Conservation (phyloP, 2,329 filamentous ascomycete genomes). For the Orbilia blumenaviensis region DNA sequence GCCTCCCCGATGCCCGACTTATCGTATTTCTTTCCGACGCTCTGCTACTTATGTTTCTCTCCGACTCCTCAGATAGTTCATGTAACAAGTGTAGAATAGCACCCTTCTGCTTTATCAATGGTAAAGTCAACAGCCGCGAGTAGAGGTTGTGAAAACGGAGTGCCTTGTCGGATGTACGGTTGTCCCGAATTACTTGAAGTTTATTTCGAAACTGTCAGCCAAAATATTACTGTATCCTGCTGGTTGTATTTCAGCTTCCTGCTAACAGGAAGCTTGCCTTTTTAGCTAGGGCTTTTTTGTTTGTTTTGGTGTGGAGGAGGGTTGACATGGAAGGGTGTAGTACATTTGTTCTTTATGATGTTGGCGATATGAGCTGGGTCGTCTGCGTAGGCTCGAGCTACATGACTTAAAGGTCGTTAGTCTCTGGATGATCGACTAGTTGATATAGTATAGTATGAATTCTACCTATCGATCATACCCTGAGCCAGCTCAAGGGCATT, state of each 20-base stretch:
- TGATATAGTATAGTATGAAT: neutral
- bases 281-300: neutral
- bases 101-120: constrained; percentile 95
- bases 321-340: constrained; percentile 9
- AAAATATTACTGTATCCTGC: constrained; percentile 11
- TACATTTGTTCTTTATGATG: constrained; percentile 82
- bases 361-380: constrained; percentile 93
- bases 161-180: constrained; percentile 76
- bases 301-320: neutral
- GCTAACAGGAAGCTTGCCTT: constrained; percentile 50
- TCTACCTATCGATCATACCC: constrained; percentile 67
- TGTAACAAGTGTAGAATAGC: constrained; percentile 92
- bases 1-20: constrained; percentile 20
- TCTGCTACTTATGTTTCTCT: constrained; percentile 18
- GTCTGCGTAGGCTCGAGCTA: constrained; percentile 69
- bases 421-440: constrained; percentile 3
- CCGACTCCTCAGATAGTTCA: constrained; percentile 74
- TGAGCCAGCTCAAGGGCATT: constrained; percentile 56
- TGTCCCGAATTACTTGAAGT: constrained; percentile 74
- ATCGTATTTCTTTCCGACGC: constrained; percentile 24
- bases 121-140: constrained; percentile 85
- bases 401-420: constrained; percentile 56
- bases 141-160: constrained; percentile 90
- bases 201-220: constrained; percentile 32
- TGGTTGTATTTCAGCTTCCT: neutral